These are phyloP conservation scores for Calonectria pseudoturangicola DNA, from an alignment of 2,329 filamentous ascomycete genomes.

Conservation along the genomic window DNA sequence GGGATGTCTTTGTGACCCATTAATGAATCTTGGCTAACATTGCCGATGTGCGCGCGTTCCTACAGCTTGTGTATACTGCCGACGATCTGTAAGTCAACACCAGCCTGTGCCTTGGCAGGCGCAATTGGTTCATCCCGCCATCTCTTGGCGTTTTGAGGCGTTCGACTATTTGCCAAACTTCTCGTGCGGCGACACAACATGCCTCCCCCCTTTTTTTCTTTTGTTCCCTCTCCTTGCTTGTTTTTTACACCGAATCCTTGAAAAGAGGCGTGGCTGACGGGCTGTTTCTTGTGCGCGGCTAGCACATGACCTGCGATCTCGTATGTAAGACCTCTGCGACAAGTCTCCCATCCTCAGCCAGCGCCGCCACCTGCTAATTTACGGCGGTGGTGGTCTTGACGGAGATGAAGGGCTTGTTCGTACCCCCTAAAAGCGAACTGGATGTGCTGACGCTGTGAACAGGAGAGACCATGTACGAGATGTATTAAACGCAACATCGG, in stretches of 20 bases:
- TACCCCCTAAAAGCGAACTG: constrained; percentile 32
- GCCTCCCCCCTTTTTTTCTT: constrained; percentile 36
- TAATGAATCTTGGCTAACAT: constrained; percentile 60
- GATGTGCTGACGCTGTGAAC: constrained; percentile 56
- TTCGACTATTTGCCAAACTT: constrained; percentile 42
- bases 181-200: constrained; percentile 46
- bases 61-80: constrained; percentile 89
- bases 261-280: constrained; percentile 53
- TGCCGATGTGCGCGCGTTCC: constrained; percentile 48
- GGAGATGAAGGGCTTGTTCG: constrained; percentile 41
- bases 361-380: constrained; percentile 32
- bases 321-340: constrained; percentile 72
- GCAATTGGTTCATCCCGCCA: constrained; percentile 47
- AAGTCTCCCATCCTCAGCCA: constrained; percentile 40
- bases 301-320: constrained; percentile 96
- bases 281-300: constrained; percentile 52
- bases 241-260: constrained; percentile 43
- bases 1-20: constrained; percentile 44
- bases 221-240: constrained; percentile 34
- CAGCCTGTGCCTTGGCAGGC: constrained; percentile 52
- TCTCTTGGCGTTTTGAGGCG: constrained; percentile 45
- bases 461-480: constrained; percentile 97
- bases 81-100: constrained; percentile 86
- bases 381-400: constrained; percentile 40
- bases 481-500: constrained; percentile 99